Conservation (phyloP, 768 basidiomycete genomes). For the Psilocybe cubensis region DNA sequence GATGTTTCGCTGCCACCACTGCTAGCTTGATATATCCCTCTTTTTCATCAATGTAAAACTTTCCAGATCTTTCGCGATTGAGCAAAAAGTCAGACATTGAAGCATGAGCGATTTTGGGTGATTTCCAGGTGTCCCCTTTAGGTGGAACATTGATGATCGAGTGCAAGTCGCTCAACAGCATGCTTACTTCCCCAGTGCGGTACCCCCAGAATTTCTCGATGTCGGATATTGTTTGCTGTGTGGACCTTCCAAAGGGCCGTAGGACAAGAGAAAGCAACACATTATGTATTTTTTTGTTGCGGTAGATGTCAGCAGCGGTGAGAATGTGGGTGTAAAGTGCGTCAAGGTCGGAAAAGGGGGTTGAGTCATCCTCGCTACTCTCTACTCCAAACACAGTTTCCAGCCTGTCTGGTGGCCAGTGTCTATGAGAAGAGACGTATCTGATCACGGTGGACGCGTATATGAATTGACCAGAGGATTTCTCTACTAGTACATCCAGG, state of each 20-base stretch:
- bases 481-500: neutral
- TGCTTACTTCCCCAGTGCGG: neutral
- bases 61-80: neutral
- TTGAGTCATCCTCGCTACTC: neutral
- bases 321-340: neutral
- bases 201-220: neutral
- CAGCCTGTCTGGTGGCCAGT: neutral
- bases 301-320: neutral
- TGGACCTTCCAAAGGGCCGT: neutral
- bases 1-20: neutral
- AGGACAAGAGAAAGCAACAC: neutral
- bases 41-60: neutral
- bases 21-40: neutral
- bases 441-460: slow-evolving; percentile 6
- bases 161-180: slow-evolving; percentile 1
- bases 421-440: neutral
- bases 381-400: neutral
- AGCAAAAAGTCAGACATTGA: slow-evolving; percentile 3
- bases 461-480: slow-evolving; percentile 11
- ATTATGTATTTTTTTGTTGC: neutral
- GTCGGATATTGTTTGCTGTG: neutral
- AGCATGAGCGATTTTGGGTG: neutral
- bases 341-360: neutral
- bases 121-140: neutral
- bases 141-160: neutral